Conservation (phyloP, 2,329 filamentous ascomycete species). For the Aspergillus persii region DNA sequence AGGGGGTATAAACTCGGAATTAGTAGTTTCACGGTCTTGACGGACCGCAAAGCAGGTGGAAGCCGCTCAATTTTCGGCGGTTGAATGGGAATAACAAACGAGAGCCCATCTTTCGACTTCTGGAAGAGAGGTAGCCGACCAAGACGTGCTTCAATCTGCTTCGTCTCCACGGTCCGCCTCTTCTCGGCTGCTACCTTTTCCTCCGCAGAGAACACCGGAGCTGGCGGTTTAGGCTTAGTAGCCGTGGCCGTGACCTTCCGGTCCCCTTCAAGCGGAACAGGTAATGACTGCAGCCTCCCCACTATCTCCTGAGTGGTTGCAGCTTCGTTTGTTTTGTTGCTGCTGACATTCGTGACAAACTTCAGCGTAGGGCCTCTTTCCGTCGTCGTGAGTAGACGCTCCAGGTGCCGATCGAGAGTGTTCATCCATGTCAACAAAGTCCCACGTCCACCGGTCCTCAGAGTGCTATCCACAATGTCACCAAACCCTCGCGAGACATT, state of each 20-base stretch:
- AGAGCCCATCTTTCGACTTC: constrained; percentile 66
- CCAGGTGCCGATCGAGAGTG: constrained; percentile 69
- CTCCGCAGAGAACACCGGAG: constrained; percentile 55
- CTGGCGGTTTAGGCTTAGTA: constrained; percentile 19
- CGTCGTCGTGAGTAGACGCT: constrained; percentile 65
- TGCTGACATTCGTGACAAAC: constrained; percentile 60
- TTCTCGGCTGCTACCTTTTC: constrained; percentile 63
- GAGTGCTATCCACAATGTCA: constrained; percentile 55
- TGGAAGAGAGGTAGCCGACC: constrained; percentile 65
- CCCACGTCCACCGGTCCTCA: constrained; percentile 39
- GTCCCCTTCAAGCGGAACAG: background rate
- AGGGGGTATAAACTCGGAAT: constrained; percentile 72
- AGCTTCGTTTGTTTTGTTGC: constrained; percentile 33
- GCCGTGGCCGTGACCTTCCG: background rate
- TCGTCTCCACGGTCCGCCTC: constrained; percentile 63
- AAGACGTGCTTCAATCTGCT: constrained; percentile 74
- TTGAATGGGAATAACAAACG: constrained; percentile 69
- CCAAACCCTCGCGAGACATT: constrained; percentile 77
- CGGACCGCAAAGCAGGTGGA: constrained; percentile 57
- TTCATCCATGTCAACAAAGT: constrained; percentile 68
- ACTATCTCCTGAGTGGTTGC: constrained; percentile 7
- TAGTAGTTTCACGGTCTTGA: constrained; percentile 65
- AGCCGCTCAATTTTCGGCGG: constrained; percentile 61
- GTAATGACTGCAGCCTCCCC: constrained; percentile 6
- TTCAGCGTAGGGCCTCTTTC: constrained; percentile 72